Evolutionary conservation across 257 asterid genomes (phyloP), one percentile per base, ranked within the genome.

Genomic region (Solanum lycopersicoides): DNA sequence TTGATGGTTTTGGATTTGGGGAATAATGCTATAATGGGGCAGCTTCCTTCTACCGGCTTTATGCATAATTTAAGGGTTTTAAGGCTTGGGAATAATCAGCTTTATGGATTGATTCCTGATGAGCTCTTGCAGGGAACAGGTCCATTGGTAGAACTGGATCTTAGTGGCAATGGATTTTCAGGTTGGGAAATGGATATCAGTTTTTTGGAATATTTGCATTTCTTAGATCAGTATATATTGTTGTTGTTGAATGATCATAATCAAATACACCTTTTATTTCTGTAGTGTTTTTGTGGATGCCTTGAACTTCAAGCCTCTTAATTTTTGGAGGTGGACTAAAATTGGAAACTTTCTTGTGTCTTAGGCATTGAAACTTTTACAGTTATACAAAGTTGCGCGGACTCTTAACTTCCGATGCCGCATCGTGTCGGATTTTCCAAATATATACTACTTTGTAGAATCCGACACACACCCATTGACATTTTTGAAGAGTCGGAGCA

Each of bases 61-160:
- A 83, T 93, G 92, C 94, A 95, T 2, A 92, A 89, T 90, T 95
- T 96, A 37, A 92, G 88, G 85, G 93, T 92, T 87, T 63, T 96
- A 39, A 92, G 92, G 89, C 90, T 96, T 34, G 95, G 96, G 63
- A 90, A 85, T 87, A 96, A 96, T 91, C 92, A 90, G 93, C 89
- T 96, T 30, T 90, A 39, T 41, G 98, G 98, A 69, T 80, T 93
- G 53, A 82, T 96, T 30, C 97, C 98, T 0, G 89, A 13, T 74
- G 96, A 92, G 86, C 90, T 96, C 71, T 89, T 96, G 91, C 94
- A 93, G 88, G 96, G 95, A n/a, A 91, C 60, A 41, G 88, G 90
- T 39, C 95, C 94, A 10, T 93, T 96, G 92, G 89, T 66, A 85
- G 97, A 95, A 89, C 90, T 96, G 91, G 98, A 96, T 93, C 98